Evolutionary conservation across 768 basidiomycete species (phyloP).

Genomic region (Macrolepiota fuliginosa): DNA sequence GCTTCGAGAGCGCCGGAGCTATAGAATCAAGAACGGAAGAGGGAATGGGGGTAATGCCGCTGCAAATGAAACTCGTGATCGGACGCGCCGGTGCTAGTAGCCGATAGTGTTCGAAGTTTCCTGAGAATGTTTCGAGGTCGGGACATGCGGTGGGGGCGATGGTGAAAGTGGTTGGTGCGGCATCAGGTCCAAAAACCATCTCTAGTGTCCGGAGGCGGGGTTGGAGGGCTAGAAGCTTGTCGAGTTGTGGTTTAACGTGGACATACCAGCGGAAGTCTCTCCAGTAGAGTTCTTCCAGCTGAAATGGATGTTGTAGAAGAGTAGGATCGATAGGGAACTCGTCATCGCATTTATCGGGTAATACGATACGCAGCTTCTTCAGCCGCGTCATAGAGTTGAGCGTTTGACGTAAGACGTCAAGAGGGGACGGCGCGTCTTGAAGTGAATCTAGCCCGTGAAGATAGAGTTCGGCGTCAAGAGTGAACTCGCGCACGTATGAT

Average conservation of each 20-base stretch:
- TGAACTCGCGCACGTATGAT: conserved; percentile 3
- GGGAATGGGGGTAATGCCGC: neutral
- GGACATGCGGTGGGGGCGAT: conserved; percentile 4
- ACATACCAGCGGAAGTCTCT: conserved; percentile 11
- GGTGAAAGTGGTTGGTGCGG: neutral
- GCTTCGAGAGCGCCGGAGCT: neutral
- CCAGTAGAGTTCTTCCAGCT: conserved; percentile 2
- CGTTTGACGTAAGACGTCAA: neutral
- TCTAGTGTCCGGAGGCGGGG: neutral
- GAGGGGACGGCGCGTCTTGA: neutral
- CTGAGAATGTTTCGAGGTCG: conserved; percentile 3
- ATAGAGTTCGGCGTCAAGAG: neutral
- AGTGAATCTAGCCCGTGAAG: neutral
- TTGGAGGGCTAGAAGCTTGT: neutral
- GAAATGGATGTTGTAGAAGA: neutral
- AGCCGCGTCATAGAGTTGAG: conserved; percentile 3
- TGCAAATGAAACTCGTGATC: conserved; percentile 1
- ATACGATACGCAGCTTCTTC: neutral
- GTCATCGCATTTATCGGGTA: neutral
- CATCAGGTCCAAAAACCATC: neutral
- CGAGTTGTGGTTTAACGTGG: neutral
- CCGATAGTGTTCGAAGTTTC: neutral
- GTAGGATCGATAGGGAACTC: neutral
- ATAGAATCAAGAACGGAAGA: neutral
- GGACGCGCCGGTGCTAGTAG: neutral